Percentiles rank a stretch among this genome's conserved stretches.
phyloP scores from a whole-genome alignment of 306 rosid species.

The Casuarina cunninghamiana region DNA sequence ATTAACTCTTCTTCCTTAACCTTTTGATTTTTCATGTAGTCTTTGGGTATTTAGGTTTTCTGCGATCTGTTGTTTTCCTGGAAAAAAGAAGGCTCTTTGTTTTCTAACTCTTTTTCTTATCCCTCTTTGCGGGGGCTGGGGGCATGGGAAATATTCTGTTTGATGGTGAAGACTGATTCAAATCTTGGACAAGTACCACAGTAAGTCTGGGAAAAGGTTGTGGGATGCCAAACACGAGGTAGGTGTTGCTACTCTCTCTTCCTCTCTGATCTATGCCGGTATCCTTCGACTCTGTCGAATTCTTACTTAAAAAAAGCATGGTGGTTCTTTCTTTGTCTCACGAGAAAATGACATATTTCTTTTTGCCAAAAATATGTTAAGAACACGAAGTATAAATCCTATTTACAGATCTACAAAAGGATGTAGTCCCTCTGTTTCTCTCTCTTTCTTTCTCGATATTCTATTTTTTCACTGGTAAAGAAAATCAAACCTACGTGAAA shows the following conservation, averaged over 20 bases:
- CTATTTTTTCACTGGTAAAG: conserved; percentile 26
- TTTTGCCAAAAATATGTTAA: conserved; percentile 50
- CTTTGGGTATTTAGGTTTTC: background rate
- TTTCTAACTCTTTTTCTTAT: background rate
- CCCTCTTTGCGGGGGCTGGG: conserved; percentile 40
- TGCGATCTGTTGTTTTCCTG: background rate
- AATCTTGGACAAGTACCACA: conserved; percentile 68
- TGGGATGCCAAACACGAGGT: conserved; percentile 99
- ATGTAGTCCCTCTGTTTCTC: conserved; percentile 14
- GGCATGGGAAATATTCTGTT: conserved; percentile 37
- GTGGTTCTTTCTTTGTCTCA: conserved; percentile 21
- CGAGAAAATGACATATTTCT: background rate
- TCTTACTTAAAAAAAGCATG: background rate
- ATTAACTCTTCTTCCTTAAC: conserved; percentile 8
- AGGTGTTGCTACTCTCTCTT: conserved; percentile 3
- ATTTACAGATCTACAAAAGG: conserved; percentile 70
- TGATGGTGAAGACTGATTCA: conserved; percentile 57
- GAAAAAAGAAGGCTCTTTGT: background rate
- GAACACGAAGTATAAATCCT: conserved; percentile 34
- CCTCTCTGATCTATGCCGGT: background rate
- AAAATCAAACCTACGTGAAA: conserved; percentile 30
- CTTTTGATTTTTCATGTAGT: background rate
- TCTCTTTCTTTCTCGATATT: conserved; percentile 8
- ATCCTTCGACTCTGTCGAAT: background rate
- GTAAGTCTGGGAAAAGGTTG: conserved; percentile 55